Evolutionary conservation across 768 basidiomycete species (phyloP), one percentile per base, ranked within the genome.

Genomic region (Infundibulicybe gibba): DNA sequence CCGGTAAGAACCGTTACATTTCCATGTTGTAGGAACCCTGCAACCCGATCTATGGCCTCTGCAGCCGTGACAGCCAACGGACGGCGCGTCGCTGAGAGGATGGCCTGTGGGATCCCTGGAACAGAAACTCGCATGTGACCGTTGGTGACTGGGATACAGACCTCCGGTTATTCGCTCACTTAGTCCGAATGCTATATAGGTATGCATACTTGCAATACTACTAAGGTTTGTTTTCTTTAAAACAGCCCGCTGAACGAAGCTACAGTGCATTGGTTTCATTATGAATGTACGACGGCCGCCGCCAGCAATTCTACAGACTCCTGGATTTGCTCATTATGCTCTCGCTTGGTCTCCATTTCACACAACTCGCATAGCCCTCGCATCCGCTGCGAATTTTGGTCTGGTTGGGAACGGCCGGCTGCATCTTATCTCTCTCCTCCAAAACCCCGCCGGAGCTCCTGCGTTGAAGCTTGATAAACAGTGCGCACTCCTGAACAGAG

Each of bases 381-480:
- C 90, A 4, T 90, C 90, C 5, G 77, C 91, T 0, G 90, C 93
- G 20, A 95, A 97, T 66, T 97, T 92, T 64, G 95, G 95, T 2
- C 75, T 98, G 3, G 89, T 97, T 30, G 95, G 95, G 19, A 97
- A 97, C 65, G 95, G 95, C 1, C 76, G 94, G n/a, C 61, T 97
- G 37, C 87, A 86, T 61, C 61, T 87, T 17, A 74, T 77, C 44
- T 79, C 83, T 1, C 65, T 83, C 16, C 65, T 62, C 19, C 70
- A 75, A 20, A 74, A 70, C 13, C 77, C 76, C 1, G 68, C 67
- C 25, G 74, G 76, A 12, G 43, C 63, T 17, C 67, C 73, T 19
- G 61, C 52, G 19, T 47, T 87, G 48, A 74, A 68, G 38, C 47
- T 89, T 42, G 84, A 90, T 56, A 86, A 86, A 69, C 70, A 78